These are phyloP conservation scores for Ceratobasidium sp. DNA, from an alignment of 1,284 basidiomycete species.

Conservation along the genomic window DNA sequence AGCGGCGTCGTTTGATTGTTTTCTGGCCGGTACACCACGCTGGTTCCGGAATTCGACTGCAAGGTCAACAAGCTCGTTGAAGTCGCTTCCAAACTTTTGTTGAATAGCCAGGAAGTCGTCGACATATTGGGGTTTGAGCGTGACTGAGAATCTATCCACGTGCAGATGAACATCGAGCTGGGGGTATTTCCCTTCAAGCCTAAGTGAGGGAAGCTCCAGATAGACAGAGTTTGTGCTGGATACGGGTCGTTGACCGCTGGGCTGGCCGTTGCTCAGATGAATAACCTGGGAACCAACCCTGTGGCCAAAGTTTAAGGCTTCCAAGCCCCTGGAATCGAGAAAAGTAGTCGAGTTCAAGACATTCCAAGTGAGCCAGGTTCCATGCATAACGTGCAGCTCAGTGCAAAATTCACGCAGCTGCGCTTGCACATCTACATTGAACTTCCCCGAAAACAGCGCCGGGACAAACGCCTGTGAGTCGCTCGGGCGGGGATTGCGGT, in stretches of 20 bases:
- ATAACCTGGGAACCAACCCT: slow-evolving; percentile 75
- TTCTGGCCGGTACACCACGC: slow-evolving; percentile 51
- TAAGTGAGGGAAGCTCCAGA: slow-evolving; percentile 73
- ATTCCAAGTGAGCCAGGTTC: slow-evolving; percentile 85
- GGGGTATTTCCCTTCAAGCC: slow-evolving; percentile 68
- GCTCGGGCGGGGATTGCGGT: slow-evolving; percentile 47
- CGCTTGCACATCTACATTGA: slow-evolving; percentile 54
- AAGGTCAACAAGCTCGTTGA: slow-evolving; percentile 79
- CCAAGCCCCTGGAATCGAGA: slow-evolving; percentile 54
- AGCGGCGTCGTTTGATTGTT: slow-evolving; percentile 49
- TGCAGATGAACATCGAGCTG: slow-evolving; percentile 68
- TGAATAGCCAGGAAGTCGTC: slow-evolving; percentile 84
- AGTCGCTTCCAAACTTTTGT: slow-evolving; percentile 87
- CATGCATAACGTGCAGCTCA: slow-evolving; percentile 84
- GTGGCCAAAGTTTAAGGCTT: slow-evolving; percentile 68
- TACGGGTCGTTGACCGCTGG: slow-evolving; percentile 66
- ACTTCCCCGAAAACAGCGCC: slow-evolving; percentile 33
- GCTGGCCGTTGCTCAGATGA: slow-evolving; percentile 41
- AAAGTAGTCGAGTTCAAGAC: slow-evolving; percentile 66
- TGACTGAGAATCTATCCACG: slow-evolving; percentile 76
- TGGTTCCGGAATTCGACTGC: slow-evolving; percentile 71
- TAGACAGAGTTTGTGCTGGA: slow-evolving; percentile 62
- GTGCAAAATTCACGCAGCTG: slow-evolving; percentile 64
- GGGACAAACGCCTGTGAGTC: slow-evolving; percentile 1
- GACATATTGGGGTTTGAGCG: slow-evolving; percentile 82